These are phyloP conservation scores for Conringia planisiliqua DNA, from an alignment of 345 rosid genomes.

Conservation along the genomic window DNA sequence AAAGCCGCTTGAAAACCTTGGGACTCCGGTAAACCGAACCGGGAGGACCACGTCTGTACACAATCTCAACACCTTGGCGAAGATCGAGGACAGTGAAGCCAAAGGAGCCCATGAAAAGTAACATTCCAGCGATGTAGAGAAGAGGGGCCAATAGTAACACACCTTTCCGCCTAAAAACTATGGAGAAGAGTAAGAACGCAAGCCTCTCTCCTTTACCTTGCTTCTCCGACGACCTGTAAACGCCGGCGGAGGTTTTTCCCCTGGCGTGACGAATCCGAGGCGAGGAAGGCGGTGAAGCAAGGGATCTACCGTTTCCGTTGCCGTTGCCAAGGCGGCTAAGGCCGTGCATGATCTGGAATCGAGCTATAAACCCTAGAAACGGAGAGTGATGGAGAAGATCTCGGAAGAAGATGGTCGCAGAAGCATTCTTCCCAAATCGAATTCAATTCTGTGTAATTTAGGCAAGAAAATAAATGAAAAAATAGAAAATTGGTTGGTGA, in stretches of 20 bases:
- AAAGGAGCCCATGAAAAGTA: slow-evolving; percentile 82
- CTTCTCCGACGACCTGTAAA: slow-evolving; percentile 38
- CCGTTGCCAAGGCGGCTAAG: slow-evolving; percentile 84
- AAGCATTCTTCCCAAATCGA: neutral
- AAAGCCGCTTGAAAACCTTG: slow-evolving; percentile 68
- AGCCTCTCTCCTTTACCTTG: slow-evolving; percentile 53
- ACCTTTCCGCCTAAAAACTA: slow-evolving; percentile 75
- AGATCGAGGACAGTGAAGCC: slow-evolving; percentile 66
- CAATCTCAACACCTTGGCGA: slow-evolving; percentile 53
- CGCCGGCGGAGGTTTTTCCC: slow-evolving; percentile 29
- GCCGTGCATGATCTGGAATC: slow-evolving; percentile 52
- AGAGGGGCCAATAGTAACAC: slow-evolving; percentile 79
- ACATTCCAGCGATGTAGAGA: slow-evolving; percentile 79
- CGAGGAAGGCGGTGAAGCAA: slow-evolving; percentile 74
- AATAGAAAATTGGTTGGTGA: neutral
- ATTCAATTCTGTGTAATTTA: neutral
- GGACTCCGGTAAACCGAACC: slow-evolving; percentile 92
- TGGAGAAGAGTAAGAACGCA: slow-evolving; percentile 46
- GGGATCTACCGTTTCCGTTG: too few species aligned
- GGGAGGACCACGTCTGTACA: slow-evolving; percentile 50
- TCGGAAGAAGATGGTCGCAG: neutral
- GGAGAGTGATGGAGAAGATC: slow-evolving; percentile 2
- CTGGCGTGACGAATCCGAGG: slow-evolving; percentile 74
- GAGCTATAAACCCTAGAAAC: slow-evolving; percentile 21
- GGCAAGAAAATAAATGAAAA: neutral